A percentile compares a stretch with the other conserved stretches of the same genome.
These are phyloP conservation scores for Amanita polypyramis DNA, from an alignment of 768 basidiomycete species.

Conservation along the genomic window DNA sequence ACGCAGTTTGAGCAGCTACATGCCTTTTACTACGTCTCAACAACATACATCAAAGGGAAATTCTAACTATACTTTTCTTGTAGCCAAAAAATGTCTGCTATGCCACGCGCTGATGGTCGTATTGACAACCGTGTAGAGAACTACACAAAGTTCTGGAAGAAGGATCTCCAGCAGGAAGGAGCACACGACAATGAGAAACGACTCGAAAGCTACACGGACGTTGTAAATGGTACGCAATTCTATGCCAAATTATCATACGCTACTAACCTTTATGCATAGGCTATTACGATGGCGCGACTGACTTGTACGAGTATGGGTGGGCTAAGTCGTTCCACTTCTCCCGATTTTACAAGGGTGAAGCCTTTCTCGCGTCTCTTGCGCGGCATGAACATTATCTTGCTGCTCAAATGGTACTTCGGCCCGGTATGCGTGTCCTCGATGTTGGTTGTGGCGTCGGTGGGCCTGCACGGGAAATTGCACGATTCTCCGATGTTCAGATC, in stretches of 20 bases:
- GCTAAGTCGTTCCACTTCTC: constrained; percentile 91
- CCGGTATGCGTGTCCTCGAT: constrained; percentile 94
- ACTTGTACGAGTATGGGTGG: constrained; percentile 95
- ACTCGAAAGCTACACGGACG: constrained; percentile 77
- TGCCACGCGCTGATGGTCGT: constrained; percentile 41
- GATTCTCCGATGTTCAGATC: constrained; percentile 78
- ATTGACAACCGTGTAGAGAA: constrained; percentile 60
- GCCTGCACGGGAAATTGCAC: constrained; percentile 90
- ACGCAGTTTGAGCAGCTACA: no score
- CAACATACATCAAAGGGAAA: neutral
- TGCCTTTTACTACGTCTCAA: no score
- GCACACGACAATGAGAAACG: constrained; percentile 60
- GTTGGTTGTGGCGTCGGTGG: constrained; percentile 98
- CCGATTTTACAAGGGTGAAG: constrained; percentile 90
- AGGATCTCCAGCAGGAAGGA: constrained; percentile 62
- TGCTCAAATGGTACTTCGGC: constrained; percentile 68
- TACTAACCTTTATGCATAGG: constrained; percentile 30
- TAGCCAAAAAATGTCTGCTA: constrained; percentile 3
- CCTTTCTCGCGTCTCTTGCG: constrained; percentile 63
- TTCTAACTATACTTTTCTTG: neutral
- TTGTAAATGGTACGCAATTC: constrained; percentile 70
- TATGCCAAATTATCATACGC: neutral
- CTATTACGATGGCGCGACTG: constrained; percentile 95
- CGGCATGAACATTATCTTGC: constrained; percentile 98
- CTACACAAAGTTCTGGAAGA: constrained; percentile 91